A percentile compares a stretch with the other conserved stretches of the same genome.
Conservation (phyloP, 768 basidiomycete species). For the Tephrocybe rancida region DNA sequence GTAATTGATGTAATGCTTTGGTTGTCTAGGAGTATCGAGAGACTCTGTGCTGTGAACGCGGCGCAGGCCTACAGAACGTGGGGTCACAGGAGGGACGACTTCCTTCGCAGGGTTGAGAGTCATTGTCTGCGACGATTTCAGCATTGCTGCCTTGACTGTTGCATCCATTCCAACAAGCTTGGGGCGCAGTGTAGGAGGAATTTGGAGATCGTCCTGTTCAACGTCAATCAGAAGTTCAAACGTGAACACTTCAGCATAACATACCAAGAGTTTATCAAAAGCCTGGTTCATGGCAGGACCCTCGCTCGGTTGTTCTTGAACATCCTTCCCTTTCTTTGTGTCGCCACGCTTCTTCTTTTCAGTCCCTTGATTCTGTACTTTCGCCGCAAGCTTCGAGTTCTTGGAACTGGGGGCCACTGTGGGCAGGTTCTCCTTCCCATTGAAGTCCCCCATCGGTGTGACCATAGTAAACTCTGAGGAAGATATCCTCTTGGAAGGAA, state of each 20-base stretch:
- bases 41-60: slow-evolving; percentile 77
- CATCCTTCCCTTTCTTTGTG: slow-evolving; percentile 18
- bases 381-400: slow-evolving; percentile 23
- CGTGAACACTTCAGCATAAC: slow-evolving; percentile 24
- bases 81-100: slow-evolving; percentile 43
- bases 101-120: slow-evolving; percentile 38
- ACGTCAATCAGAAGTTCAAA: background rate
- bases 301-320: slow-evolving; percentile 18
- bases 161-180: slow-evolving; percentile 83
- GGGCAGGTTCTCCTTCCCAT: slow-evolving; percentile 71
- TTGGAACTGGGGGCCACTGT: slow-evolving; percentile 16
- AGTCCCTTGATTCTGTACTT: slow-evolving; percentile 31
- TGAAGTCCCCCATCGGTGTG: slow-evolving; percentile 52
- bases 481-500: slow-evolving; percentile 67
- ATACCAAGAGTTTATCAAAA: slow-evolving; percentile 81
- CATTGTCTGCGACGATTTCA: slow-evolving; percentile 80
- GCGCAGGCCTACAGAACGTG: slow-evolving; percentile 54
- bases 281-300: slow-evolving; percentile 58
- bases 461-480: slow-evolving; percentile 77
- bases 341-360: slow-evolving; percentile 44
- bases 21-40: slow-evolving; percentile 54
- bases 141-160: slow-evolving; percentile 88
- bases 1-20: slow-evolving; percentile 37
- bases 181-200: slow-evolving; percentile 74
- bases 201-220: slow-evolving; percentile 83